Conservation (phyloP, 2,329 filamentous ascomycete species). For the Dactylellina drechsleri region DNA sequence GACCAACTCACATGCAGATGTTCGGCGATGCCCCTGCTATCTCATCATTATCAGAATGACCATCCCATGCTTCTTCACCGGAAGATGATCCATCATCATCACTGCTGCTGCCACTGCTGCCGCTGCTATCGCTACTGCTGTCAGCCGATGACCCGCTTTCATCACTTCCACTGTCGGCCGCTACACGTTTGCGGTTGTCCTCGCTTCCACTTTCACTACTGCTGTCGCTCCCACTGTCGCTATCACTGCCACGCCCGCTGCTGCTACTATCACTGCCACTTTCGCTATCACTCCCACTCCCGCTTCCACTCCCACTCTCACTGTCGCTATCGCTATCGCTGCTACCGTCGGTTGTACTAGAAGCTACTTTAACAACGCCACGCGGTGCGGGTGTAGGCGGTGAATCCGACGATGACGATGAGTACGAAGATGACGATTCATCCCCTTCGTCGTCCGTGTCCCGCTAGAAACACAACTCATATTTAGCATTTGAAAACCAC, state of each 20-base stretch:
- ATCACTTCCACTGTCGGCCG: slow-evolving; percentile 33
- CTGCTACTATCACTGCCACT: not conserved
- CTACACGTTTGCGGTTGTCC: not conserved
- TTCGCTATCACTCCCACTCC: not conserved
- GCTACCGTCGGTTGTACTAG: slow-evolving; percentile 34
- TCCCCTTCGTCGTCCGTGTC: slow-evolving; percentile 51
- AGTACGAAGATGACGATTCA: slow-evolving; percentile 31
- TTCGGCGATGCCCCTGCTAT: slow-evolving; percentile 10
- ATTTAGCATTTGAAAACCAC: slow-evolving; percentile 6
- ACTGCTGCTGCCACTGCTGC: slow-evolving; percentile 36
- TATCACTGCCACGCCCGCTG: slow-evolving; percentile 18
- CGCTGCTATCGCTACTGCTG: slow-evolving; percentile 28
- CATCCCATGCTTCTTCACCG: slow-evolving; percentile 45
- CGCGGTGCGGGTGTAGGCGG: slow-evolving; percentile 36
- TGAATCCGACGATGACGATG: slow-evolving; percentile 19
- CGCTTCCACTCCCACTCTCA: slow-evolving; percentile 24
- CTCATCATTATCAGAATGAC: slow-evolving; percentile 45
- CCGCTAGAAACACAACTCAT: slow-evolving; percentile 17
- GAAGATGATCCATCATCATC: slow-evolving; percentile 32
- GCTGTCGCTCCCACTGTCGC: slow-evolving; percentile 27
- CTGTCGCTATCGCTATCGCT: slow-evolving; percentile 40
- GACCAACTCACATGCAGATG: slow-evolving; percentile 38
- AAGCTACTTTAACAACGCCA: slow-evolving; percentile 11
- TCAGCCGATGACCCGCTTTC: slow-evolving; percentile 27
- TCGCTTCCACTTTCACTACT: not conserved